A percentile compares a stretch with the other conserved stretches of the same genome.
Conservation (phyloP, 176 grass and related monocot genomes). For the Saccharum spontaneum region DNA sequence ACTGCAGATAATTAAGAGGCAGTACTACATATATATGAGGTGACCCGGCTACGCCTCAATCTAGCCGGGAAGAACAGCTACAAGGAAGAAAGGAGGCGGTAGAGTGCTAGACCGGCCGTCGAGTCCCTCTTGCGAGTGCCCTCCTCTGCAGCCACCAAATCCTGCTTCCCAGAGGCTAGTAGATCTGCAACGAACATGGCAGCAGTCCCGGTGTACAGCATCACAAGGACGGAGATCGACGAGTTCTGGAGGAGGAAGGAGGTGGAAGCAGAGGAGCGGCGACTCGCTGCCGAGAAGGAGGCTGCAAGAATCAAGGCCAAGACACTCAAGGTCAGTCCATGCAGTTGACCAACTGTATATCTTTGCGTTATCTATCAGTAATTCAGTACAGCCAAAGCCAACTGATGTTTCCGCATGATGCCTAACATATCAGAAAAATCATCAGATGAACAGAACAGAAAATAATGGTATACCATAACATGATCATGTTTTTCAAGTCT, state of each 20-base stretch:
- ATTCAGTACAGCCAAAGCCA: not conserved
- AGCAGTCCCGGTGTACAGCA: conserved; percentile 43
- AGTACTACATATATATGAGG: conserved; percentile 19
- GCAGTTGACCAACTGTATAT: not conserved
- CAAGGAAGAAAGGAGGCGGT: not conserved
- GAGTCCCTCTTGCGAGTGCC: not conserved
- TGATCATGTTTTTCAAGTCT: not conserved
- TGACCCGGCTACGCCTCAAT: conserved; percentile 10
- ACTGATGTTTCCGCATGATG: not conserved
- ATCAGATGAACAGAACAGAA: not conserved
- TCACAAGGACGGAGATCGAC: conserved; percentile 73
- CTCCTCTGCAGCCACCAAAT: not conserved
- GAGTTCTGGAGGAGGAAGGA: conserved; percentile 76
- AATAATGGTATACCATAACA: not conserved
- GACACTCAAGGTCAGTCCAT: conserved; percentile 57
- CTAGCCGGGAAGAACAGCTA: conserved; percentile 9
- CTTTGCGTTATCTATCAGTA: not conserved
- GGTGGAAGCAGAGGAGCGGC: conserved; percentile 62
- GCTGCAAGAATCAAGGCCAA: conserved; percentile 70
- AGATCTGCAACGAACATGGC: conserved; percentile 26
- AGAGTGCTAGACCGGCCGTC: not conserved
- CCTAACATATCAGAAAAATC: not conserved
- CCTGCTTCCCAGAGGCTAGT: not conserved
- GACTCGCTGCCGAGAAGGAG: conserved; percentile 68
- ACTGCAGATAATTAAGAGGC: not conserved